Conservation (phyloP, 2,329 filamentous ascomycete species). For the Nothophaeocryptopus gaeumannii region DNA sequence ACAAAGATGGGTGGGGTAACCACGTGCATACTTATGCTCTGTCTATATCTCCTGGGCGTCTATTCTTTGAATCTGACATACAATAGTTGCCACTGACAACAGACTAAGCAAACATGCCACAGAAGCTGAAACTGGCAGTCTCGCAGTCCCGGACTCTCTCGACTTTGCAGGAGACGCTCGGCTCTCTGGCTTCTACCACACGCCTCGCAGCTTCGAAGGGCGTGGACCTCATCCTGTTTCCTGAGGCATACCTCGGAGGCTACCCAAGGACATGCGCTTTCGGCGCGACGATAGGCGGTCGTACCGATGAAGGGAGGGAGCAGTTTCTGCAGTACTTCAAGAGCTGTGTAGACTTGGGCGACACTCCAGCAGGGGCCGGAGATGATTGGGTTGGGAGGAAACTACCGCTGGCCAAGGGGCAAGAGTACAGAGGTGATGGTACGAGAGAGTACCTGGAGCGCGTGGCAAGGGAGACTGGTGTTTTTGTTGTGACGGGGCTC, state of each 20-base stretch:
- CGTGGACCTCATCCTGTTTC: conserved; percentile 75
- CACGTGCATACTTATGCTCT: neutral
- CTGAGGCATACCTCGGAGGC: conserved; percentile 87
- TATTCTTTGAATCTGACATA: too few relatives aligned
- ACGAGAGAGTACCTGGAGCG: conserved; percentile 76
- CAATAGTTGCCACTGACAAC: neutral
- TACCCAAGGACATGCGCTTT: conserved; percentile 82
- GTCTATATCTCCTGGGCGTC: neutral
- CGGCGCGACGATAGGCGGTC: conserved; percentile 69
- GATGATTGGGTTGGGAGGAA: conserved; percentile 66
- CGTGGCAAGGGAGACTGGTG: conserved; percentile 71
- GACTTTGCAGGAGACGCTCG: conserved; percentile 59
- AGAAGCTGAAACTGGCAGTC: conserved; percentile 48
- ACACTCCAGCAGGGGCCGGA: conserved; percentile 68
- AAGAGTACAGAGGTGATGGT: conserved; percentile 63
- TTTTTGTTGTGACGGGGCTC: conserved; percentile 77
- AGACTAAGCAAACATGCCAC: conserved; percentile 27
- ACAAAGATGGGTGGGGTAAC: neutral
- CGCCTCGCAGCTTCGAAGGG: conserved; percentile 58
- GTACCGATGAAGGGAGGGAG: conserved; percentile 68
- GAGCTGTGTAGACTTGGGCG: conserved; percentile 76
- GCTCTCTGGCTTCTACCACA: conserved; percentile 62
- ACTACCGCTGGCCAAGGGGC: conserved; percentile 50
- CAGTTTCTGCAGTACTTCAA: conserved; percentile 81
- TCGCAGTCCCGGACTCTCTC: conserved; percentile 49